Percentiles rank a stretch among this genome's conserved stretches.
Evolutionary conservation across 331 rosid genomes (phyloP).

Genomic region (Quercus tomentella): DNA sequence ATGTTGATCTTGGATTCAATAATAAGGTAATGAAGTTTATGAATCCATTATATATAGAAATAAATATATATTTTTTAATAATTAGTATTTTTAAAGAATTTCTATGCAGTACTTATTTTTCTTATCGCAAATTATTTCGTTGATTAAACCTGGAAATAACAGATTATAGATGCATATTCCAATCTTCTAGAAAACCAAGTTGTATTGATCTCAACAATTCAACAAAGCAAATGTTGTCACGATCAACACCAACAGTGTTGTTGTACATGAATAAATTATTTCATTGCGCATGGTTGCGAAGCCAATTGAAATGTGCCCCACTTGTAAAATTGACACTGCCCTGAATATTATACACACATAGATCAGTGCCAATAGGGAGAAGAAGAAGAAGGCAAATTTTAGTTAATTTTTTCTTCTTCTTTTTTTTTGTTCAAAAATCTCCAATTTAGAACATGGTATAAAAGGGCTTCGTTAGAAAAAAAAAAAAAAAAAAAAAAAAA

Average conservation of each 20-base stretch:
- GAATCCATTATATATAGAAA: too few species aligned
- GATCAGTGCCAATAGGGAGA: background rate
- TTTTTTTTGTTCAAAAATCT: background rate
- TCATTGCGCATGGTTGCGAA: constrained; percentile 47
- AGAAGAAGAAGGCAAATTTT: constrained; percentile 5
- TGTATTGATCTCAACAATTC: background rate
- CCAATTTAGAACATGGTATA: background rate
- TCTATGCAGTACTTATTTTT: too few species aligned
- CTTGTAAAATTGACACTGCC: constrained; percentile 8
- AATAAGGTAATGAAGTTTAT: too few species aligned
- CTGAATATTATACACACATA: background rate
- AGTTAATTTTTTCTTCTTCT: background rate
- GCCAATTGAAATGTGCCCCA: constrained; percentile 41
- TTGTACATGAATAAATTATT: constrained; percentile 21
- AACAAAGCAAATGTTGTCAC: constrained; percentile 23
- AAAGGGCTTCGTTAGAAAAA: background rate
- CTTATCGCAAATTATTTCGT: too few species aligned
- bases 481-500: background rate
- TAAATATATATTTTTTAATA: too few species aligned
- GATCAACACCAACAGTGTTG: constrained; percentile 16
- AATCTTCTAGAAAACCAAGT: background rate
- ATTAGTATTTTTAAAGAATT: too few species aligned
- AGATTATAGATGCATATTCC: too few species aligned
- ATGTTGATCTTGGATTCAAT: too few species aligned
- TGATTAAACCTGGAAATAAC: too few species aligned